Evolutionary conservation across 805 yeast species (phyloP).

Genomic region (Candida anglica): DNA sequence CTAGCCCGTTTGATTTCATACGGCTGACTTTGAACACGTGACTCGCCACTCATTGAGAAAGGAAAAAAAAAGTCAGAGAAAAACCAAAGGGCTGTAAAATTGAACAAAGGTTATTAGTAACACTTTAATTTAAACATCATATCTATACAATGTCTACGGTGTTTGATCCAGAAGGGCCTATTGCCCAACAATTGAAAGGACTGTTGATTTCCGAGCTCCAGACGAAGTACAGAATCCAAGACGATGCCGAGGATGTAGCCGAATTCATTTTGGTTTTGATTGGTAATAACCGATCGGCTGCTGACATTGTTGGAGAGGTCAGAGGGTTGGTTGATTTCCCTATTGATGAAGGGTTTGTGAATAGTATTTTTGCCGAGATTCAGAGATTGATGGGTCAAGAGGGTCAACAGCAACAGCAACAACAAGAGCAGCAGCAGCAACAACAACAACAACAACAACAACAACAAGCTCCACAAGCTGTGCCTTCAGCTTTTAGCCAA

Average conservation of each 20-base stretch:
- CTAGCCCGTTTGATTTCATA: too few species aligned
- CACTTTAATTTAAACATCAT: constrained; percentile 1
- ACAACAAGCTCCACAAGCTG: not conserved
- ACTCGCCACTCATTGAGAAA: not conserved
- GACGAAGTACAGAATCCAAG: constrained; percentile 29
- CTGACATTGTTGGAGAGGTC: constrained; percentile 59
- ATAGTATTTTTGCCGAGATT: constrained; percentile 55
- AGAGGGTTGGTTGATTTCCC: constrained; percentile 58
- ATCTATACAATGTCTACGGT: constrained; percentile 19
- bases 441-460: constrained; percentile 9
- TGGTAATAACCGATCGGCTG: constrained; percentile 60
- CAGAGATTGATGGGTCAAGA: constrained; percentile 26
- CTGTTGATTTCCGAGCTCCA: constrained; percentile 32
- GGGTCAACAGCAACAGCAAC: constrained; percentile 9
- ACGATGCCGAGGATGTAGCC: constrained; percentile 55
- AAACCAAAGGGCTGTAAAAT: not conserved
- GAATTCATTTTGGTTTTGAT: constrained; percentile 71
- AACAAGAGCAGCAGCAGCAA: constrained; percentile 8
- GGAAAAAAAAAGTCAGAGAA: not conserved
- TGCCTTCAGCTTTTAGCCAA: not conserved
- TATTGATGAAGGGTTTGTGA: constrained; percentile 54
- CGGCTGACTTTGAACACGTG: not conserved
- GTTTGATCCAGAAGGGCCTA: constrained; percentile 38
- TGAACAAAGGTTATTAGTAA: not conserved
- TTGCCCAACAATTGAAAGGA: constrained; percentile 32